Evolutionary conservation across 2,329 filamentous ascomycete species (phyloP).

Genomic region (Penicillium occitanis): DNA sequence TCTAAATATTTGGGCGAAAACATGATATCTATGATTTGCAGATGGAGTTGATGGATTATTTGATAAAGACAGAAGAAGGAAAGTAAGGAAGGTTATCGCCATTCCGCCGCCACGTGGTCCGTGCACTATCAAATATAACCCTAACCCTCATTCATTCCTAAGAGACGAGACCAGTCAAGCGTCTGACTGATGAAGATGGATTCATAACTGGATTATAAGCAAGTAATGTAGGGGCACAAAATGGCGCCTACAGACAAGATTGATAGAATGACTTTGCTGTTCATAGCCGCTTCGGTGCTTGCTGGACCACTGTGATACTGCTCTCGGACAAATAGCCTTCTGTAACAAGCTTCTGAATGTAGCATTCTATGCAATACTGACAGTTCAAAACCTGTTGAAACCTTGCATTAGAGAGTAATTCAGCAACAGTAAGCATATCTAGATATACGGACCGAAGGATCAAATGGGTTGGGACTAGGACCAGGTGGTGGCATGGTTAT

Average conservation of each 20-base stretch:
- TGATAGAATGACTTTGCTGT: neutral
- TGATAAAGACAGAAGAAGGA: neutral
- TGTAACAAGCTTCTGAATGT: neutral
- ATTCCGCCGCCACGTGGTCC: conserved; percentile 16
- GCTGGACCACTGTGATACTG: conserved; percentile 4
- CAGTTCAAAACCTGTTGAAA: neutral
- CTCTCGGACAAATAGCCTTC: neutral
- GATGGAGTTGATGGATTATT: neutral
- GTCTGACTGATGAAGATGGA: neutral
- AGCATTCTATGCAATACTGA: conserved; percentile 8
- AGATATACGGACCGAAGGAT: conserved; percentile 11
- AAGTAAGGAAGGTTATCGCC: neutral
- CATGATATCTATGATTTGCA: neutral
- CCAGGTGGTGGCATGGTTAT: conserved; percentile 22
- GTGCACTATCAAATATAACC: conserved; percentile 7
- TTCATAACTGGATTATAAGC: neutral
- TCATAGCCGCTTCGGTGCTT: conserved; percentile 2
- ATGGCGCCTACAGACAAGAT: neutral
- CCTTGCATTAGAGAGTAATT: neutral
- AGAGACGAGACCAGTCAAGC: neutral
- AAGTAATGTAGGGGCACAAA: neutral
- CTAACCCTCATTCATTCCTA: neutral
- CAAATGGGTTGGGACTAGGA: conserved; percentile 21
- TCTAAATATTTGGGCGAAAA: neutral
- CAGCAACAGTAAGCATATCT: neutral